Conservation (phyloP, 2,329 filamentous ascomycete genomes). For the Neobulgaria alba region DNA sequence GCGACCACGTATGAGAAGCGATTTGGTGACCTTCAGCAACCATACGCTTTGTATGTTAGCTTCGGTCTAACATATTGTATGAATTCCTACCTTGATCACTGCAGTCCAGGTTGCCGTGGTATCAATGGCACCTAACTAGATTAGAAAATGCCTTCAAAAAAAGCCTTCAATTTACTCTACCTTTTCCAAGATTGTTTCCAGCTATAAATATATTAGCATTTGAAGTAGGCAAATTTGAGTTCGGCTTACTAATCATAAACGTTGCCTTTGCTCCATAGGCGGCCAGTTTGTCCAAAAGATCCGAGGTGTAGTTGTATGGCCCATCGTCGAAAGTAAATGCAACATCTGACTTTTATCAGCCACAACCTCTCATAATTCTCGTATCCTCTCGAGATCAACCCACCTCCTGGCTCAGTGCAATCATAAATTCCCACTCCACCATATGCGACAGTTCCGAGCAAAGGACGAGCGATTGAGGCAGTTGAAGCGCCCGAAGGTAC, state of each 20-base stretch:
- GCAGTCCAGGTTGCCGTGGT: constrained; percentile 36
- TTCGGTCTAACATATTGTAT: background rate
- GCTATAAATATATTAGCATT: constrained; percentile 21
- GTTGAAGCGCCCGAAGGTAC: constrained; percentile 48
- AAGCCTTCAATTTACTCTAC: no score
- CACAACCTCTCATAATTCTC: background rate
- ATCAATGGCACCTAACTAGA: constrained; percentile 20
- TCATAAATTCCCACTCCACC: constrained; percentile 49
- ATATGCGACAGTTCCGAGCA: constrained; percentile 45
- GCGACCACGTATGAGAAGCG: constrained; percentile 49
- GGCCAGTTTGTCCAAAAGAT: constrained; percentile 52
- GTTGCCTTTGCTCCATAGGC: constrained; percentile 55
- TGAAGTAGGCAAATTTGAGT: background rate
- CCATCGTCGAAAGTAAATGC: constrained; percentile 62
- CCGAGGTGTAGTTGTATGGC: constrained; percentile 55
- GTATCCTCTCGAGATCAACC: background rate
- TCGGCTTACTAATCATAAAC: constrained; percentile 48
- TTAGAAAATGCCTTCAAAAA: no score
- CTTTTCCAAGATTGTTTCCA: constrained; percentile 43
- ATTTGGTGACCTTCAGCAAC: constrained; percentile 43
- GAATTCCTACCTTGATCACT: constrained; percentile 33
- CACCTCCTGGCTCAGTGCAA: constrained; percentile 42
- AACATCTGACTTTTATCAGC: constrained; percentile 33
- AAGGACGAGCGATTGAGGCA: constrained; percentile 38
- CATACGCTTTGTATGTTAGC: constrained; percentile 30